Evolutionary conservation across 2,329 filamentous ascomycete species (phyloP).

Genomic region (Colletotrichum sublineola): DNA sequence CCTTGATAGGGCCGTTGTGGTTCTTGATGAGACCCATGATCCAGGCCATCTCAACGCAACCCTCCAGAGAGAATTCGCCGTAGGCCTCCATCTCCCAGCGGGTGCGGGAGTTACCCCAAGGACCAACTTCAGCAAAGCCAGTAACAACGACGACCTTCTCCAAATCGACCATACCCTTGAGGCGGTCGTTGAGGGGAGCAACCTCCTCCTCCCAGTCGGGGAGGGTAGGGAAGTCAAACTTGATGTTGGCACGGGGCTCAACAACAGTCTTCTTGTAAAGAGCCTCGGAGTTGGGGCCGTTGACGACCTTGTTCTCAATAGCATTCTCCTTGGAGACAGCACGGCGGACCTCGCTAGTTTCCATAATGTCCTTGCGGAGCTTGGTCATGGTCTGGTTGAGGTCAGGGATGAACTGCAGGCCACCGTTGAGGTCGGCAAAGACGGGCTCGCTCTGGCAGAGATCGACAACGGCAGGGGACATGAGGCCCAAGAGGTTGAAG

Average conservation of each 20-base stretch:
- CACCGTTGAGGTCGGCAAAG: constrained; percentile 97
- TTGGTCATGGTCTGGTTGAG: constrained; percentile 94
- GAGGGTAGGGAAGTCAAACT: constrained; percentile 92
- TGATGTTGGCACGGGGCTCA: constrained; percentile 96
- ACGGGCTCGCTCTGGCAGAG: constrained; percentile 96
- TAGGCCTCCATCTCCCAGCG: constrained; percentile 99
- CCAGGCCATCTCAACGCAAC: constrained; percentile 99
- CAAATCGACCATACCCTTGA: constrained; percentile 98
- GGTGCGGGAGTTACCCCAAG: constrained; percentile 98
- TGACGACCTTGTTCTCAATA: constrained; percentile 97
- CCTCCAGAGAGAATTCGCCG: constrained; percentile 96
- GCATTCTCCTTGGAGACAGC: constrained; percentile 96
- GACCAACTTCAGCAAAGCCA: constrained; percentile 94
- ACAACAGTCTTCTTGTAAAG: constrained; percentile 96
- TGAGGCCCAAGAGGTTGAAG: constrained; percentile 95
- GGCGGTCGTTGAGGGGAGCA: constrained; percentile 85
- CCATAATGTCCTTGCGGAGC: constrained; percentile 93
- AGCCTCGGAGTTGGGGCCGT: constrained; percentile 91
- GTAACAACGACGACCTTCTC: constrained; percentile 98
- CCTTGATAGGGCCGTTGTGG: constrained; percentile 95
- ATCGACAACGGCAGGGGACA: constrained; percentile 94
- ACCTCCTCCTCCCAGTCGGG: constrained; percentile 94
- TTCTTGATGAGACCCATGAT: constrained; percentile 99
- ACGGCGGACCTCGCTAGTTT: constrained; percentile 92
- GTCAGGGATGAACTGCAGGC: constrained; percentile 96